phyloP scores from a whole-genome alignment of 306 rosid genomes.

The Quercus wislizeni region DNA sequence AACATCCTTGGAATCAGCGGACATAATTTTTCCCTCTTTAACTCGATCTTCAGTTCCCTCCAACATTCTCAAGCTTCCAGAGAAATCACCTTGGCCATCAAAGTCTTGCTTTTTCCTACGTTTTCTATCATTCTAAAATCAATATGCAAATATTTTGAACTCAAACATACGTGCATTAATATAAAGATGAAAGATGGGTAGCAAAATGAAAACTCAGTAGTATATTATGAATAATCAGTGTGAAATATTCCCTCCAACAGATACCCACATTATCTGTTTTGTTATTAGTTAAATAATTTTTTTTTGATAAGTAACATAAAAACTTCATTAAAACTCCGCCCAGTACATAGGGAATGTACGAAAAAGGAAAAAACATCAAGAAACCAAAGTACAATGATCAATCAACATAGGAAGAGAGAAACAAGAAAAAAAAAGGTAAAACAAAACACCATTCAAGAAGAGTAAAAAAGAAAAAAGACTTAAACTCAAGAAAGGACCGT shows the following conservation, averaged over 20 bases:
- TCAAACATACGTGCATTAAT: slow-evolving; percentile 7
- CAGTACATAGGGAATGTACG: no score
- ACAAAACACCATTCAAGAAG: no score
- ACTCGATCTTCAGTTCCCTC: slow-evolving; percentile 51
- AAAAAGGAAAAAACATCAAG: no score
- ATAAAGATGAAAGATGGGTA: slow-evolving; percentile 14
- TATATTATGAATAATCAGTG: not conserved
- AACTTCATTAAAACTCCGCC: no score
- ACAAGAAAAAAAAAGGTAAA: no score
- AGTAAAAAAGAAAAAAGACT: no score
- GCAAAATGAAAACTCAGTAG: not conserved
- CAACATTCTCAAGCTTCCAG: slow-evolving; percentile 61
- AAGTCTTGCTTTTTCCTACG: slow-evolving; percentile 51
- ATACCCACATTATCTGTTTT: not conserved
- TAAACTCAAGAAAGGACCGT: no score
- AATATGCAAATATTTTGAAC: slow-evolving; percentile 19
- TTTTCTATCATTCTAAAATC: slow-evolving; percentile 48
- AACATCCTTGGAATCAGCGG: slow-evolving; percentile 51
- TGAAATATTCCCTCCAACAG: not conserved
- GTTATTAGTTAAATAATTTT: not conserved
- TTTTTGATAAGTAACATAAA: no score
- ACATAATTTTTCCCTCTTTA: slow-evolving; percentile 49
- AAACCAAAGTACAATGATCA: no score
- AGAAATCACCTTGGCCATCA: slow-evolving; percentile 55
- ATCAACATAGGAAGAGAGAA: no score